phyloP scores from a whole-genome alignment of 371 early-diverging fungal species.

The Nematocida sp. region DNA sequence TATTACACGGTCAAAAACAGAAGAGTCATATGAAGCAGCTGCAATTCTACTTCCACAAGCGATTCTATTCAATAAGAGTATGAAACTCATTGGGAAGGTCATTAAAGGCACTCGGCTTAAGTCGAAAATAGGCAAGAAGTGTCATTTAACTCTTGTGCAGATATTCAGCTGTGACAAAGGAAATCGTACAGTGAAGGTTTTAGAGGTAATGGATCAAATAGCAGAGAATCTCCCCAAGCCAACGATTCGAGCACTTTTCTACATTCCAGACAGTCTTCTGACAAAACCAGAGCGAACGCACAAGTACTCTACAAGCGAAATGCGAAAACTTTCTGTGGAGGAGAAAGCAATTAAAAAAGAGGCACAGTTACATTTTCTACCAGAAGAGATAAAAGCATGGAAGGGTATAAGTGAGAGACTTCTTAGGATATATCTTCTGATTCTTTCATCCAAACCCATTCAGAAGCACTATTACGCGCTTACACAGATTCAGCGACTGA shows the following conservation, averaged over 20 bases:
- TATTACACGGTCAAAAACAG: constrained; percentile 49
- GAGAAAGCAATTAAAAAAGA: constrained; percentile 58
- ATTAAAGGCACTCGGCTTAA: constrained; percentile 47
- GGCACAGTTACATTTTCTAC: constrained; percentile 55
- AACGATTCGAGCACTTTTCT: constrained; percentile 27
- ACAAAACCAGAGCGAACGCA: constrained; percentile 30
- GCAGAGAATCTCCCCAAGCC: constrained; percentile 29
- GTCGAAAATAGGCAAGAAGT: constrained; percentile 36
- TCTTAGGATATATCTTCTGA: constrained; percentile 45
- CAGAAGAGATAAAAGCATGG: constrained; percentile 52
- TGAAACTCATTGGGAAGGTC: constrained; percentile 55
- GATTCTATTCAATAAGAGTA: constrained; percentile 57
- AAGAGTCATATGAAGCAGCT: constrained; percentile 57
- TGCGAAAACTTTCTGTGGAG: constrained; percentile 47
- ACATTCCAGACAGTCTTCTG: constrained; percentile 18
- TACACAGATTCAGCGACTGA: constrained; percentile 26
- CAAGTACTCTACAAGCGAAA: not conserved
- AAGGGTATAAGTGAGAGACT: constrained; percentile 55
- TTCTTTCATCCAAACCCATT: constrained; percentile 16
- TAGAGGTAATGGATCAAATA: constrained; percentile 53
- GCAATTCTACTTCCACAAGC: constrained; percentile 52
- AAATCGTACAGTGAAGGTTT: constrained; percentile 42
- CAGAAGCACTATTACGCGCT: constrained; percentile 35
- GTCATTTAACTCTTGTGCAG: constrained; percentile 8
- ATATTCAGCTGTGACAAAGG: constrained; percentile 57